Percentiles rank a stretch among this genome's conserved stretches.
Conservation (phyloP, 1,284 basidiomycete genomes). For the Melampsora larici-populina region DNA sequence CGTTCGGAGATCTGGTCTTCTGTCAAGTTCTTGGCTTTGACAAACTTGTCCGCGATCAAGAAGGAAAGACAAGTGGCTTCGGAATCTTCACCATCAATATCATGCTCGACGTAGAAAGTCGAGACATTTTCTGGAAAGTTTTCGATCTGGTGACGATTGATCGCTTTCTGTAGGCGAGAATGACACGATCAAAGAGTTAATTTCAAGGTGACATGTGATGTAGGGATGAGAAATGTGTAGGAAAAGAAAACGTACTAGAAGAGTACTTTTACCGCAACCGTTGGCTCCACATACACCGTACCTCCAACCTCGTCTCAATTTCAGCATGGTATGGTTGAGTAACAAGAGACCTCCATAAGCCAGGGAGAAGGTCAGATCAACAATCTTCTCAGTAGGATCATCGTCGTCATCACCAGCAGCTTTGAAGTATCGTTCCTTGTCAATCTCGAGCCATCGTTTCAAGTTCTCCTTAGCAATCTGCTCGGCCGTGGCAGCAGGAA, state of each 20-base stretch:
- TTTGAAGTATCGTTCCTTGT: constrained; percentile 60
- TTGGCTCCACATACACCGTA: constrained; percentile 96
- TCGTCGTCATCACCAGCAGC: constrained; percentile 71
- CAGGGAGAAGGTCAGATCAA: constrained; percentile 88
- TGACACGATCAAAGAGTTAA: constrained; percentile 6
- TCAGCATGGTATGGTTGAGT: constrained; percentile 89
- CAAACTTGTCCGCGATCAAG: constrained; percentile 51
- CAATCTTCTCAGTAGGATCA: constrained; percentile 65
- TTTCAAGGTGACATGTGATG: constrained; percentile 36
- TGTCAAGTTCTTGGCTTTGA: constrained; percentile 55
- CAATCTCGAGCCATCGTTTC: constrained; percentile 71
- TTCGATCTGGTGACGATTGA: constrained; percentile 53
- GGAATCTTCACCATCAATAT: constrained; percentile 52
- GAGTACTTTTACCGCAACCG: constrained; percentile 92
- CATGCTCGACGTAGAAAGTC: constrained; percentile 53
- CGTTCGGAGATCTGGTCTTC: constrained; percentile 65
- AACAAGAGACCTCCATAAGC: constrained; percentile 94
- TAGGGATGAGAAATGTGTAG: constrained; percentile 17
- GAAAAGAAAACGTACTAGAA: constrained; percentile 63
- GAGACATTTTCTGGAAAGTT: constrained; percentile 52
- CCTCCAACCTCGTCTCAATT: constrained; percentile 81
- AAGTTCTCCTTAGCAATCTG: constrained; percentile 65
- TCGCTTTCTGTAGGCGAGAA: constrained; percentile 46
- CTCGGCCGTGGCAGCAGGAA: constrained; percentile 55
- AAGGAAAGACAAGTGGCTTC: constrained; percentile 50